Evolutionary conservation across 257 asterid species (phyloP).

Genomic region (Ophiorrhiza pumila): DNA sequence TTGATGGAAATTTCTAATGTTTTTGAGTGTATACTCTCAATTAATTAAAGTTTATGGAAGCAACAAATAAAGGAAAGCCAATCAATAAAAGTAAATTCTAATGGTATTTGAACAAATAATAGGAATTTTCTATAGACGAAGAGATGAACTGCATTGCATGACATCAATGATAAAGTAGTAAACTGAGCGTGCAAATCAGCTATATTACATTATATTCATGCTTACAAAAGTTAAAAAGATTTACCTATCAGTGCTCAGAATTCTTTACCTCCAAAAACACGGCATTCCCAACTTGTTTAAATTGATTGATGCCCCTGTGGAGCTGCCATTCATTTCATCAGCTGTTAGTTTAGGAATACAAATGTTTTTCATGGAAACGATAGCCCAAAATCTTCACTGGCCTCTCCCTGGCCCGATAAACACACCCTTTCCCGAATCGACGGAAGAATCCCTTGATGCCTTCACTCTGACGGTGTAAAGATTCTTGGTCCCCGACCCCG

Average conservation of each 20-base stretch:
- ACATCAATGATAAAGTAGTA: background rate
- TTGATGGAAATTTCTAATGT: background rate
- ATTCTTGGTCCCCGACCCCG: no score
- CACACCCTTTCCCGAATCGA: no score
- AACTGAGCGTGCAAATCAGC: background rate
- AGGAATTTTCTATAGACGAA: background rate
- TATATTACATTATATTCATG: background rate
- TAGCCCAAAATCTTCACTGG: no score
- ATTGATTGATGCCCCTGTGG: background rate
- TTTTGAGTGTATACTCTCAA: background rate
- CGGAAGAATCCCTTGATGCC: no score
- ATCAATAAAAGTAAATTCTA: no score
- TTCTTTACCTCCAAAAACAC: background rate
- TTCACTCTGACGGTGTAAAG: no score
- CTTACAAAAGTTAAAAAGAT: no score
- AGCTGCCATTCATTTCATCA: no score
- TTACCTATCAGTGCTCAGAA: background rate
- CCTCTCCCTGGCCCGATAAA: no score
- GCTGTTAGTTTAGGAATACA: no score
- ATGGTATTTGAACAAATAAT: background rate
- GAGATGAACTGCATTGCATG: background rate
- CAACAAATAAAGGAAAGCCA: background rate
- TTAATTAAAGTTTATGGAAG: background rate
- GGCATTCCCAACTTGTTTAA: background rate
- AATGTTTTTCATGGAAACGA: no score